Conservation (phyloP, 2,329 filamentous ascomycete species). For the Diaporthe capsici region DNA sequence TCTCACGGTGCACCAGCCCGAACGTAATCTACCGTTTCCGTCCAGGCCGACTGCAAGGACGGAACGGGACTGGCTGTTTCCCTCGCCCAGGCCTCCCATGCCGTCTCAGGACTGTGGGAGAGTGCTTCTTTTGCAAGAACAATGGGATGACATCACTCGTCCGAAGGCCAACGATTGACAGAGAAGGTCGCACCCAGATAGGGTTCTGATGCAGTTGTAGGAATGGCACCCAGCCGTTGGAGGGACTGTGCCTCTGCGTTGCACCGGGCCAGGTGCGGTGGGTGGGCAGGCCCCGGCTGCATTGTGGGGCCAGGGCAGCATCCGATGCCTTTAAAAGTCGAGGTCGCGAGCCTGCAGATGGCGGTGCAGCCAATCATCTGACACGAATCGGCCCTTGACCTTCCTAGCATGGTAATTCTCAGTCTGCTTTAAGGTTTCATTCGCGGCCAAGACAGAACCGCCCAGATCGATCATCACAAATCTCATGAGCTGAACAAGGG, state of each 20-base stretch:
- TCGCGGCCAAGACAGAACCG: conserved; percentile 6
- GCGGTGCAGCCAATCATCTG: conserved; percentile 33
- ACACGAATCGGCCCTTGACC: conserved; percentile 26
- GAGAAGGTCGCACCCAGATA: conserved; percentile 15
- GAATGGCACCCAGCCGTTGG: conserved; percentile 26
- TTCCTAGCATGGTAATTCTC: conserved; percentile 33
- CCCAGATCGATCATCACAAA: conserved; percentile 27
- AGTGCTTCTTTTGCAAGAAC: background rate
- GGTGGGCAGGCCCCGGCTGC: background rate
- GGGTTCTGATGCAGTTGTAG: conserved; percentile 22
- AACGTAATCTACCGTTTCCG: conserved; percentile 16
- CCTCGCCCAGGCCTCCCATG: background rate
- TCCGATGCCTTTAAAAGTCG: conserved; percentile 33
- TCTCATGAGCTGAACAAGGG: conserved; percentile 12
- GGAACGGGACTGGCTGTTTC: conserved; percentile 8
- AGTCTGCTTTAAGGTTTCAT: conserved; percentile 26
- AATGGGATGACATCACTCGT: conserved; percentile 29
- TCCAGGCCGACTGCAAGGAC: background rate
- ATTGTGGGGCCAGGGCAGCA: conserved; percentile 26
- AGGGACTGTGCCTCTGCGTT: background rate
- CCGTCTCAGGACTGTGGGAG: conserved; percentile 21
- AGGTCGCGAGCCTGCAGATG: conserved; percentile 34
- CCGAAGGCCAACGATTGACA: conserved; percentile 1
- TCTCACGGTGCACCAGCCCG: background rate
- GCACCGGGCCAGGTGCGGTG: background rate